Evolutionary conservation across 1,284 basidiomycete genomes (phyloP).

Genomic region (Irpex sp.): DNA sequence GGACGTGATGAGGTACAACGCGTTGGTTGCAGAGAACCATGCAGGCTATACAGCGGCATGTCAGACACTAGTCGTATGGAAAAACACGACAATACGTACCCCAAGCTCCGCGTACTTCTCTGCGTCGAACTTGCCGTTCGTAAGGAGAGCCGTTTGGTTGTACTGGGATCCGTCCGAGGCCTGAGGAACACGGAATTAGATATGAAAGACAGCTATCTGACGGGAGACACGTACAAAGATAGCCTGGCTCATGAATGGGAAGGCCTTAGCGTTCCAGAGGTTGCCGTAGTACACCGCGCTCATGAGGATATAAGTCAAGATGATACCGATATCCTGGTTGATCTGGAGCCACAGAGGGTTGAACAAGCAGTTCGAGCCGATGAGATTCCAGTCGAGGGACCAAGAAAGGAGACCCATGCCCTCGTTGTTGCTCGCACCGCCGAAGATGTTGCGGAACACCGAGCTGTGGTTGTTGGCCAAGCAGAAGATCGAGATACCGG

Average conservation of each 20-base stretch:
- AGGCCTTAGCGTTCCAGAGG: slow-evolving; percentile 28
- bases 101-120: slow-evolving; percentile 26
- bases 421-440: slow-evolving; percentile 59
- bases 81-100: slow-evolving; percentile 11
- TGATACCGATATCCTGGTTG: slow-evolving; percentile 30
- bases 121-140: slow-evolving; percentile 27
- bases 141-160: slow-evolving; percentile 30
- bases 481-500: slow-evolving; percentile 54
- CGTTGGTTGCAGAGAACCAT: slow-evolving; percentile 29
- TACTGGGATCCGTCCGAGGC: slow-evolving; percentile 26
- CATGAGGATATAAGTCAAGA: slow-evolving; percentile 30
- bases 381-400: slow-evolving; percentile 52
- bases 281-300: slow-evolving; percentile 30
- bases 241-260: slow-evolving; percentile 31
- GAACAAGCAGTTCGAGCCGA: slow-evolving; percentile 26
- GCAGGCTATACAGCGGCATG: slow-evolving; percentile 19
- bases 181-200: slow-evolving; percentile 8
- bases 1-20: slow-evolving; percentile 27
- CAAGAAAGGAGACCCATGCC: slow-evolving; percentile 47
- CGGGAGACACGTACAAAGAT: slow-evolving; percentile 23
- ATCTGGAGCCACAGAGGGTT: slow-evolving; percentile 29
- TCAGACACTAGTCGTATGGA: not conserved
- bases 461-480: slow-evolving; percentile 46
- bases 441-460: slow-evolving; percentile 53
- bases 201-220: not conserved